Evolutionary conservation across 1,284 basidiomycete species (phyloP), one percentile per base, ranked within the genome.

Genomic region (Cryptococcus sp.): DNA sequence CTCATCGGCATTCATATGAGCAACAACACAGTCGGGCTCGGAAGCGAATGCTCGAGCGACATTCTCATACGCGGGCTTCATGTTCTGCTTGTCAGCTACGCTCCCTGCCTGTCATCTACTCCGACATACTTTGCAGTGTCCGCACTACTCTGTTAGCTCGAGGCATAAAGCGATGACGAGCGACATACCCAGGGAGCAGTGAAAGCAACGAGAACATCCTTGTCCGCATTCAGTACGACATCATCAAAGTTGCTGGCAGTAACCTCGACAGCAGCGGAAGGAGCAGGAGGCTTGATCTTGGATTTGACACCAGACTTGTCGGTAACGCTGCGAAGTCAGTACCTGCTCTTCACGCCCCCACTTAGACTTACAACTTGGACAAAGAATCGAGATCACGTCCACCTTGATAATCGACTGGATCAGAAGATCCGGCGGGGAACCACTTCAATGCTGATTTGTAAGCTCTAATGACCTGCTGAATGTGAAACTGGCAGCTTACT

Each of bases 131-230:
- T 73, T 73, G 62, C 72, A 74, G 66, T 76, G 69, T 9, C 74
- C 73, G 48, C 90, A 91, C 88, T 88, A 51, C 2, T 21, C 2
- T 7, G 36, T 46, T 24, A 41, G 32, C 7, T 36, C 32, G 42
- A n/a, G 40, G 28, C 14, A 14, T 13, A 2, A 19, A 42, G 22
- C 25, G 28, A 22, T 16, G 14, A 36, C 32, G 11, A 36, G 21
- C 19, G 14, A 65, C 79, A 53, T 45, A 70, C 68, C 76, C 77
- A 78, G 31, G 78, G 76, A 67, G 86, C 87, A 56, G 89, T 93
- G 79, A 93, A 94, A 3, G 91, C 81, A 46, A 96, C 88, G n/a
- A 96, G 78, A 43, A 91, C 88, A 65, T 92, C 81, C 76, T 91
- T 91, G 24, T 81, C 78, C 19, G 81, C 71, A 66, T 92, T 83